Percentiles rank a stretch among this genome's conserved stretches.
Evolutionary conservation across 345 rosid species (phyloP).

Genomic region (Corchorus capsularis): DNA sequence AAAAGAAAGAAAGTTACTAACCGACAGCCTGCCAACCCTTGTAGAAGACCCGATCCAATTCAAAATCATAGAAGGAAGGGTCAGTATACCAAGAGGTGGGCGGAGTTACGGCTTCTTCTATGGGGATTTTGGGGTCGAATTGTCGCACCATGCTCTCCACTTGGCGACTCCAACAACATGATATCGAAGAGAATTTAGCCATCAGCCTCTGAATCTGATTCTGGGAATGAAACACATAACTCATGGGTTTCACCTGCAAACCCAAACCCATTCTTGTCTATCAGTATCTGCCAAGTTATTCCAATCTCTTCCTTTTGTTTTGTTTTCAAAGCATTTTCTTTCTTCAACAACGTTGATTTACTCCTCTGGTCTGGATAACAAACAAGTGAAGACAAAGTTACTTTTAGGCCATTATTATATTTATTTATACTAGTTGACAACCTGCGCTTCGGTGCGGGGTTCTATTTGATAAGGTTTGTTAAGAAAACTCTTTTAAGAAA

Average conservation of each 20-base stretch:
- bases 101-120: conserved; percentile 74
- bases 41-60: conserved; percentile 70
- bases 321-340: no score
- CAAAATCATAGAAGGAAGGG: conserved; percentile 51
- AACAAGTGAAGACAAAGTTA: no score
- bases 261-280: not conserved
- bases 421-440: no score
- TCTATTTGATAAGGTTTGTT: no score
- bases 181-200: not conserved
- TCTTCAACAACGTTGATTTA: no score
- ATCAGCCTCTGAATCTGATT: not conserved
- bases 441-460: no score
- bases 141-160: conserved; percentile 36
- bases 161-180: not conserved
- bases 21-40: conserved; percentile 91
- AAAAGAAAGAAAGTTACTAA: conserved; percentile 21
- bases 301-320: not conserved
- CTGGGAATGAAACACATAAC: not conserved
- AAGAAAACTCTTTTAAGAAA: no score
- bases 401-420: no score
- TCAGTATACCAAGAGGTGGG: conserved; percentile 92
- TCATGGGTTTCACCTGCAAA: conserved; percentile 9
- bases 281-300: not conserved
- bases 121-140: conserved; percentile 63
- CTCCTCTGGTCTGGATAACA: no score